Conservation (phyloP, 371 early-diverging fungal genomes). For the Zopfochytrium polystomum region DNA sequence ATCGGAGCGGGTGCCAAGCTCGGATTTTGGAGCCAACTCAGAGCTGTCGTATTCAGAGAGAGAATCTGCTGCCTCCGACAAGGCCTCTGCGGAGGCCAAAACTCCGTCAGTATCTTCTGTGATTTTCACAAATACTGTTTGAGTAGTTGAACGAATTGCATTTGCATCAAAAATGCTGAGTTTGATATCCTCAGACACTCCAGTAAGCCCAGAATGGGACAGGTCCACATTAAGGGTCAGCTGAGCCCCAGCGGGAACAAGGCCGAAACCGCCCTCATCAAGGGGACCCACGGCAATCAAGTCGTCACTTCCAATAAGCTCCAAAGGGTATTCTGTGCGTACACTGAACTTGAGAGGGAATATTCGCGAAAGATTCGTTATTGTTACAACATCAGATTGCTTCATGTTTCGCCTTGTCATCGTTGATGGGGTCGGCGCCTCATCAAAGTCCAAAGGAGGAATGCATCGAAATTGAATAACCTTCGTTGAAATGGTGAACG, state of each 20-base stretch:
- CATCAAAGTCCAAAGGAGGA: slow-evolving; percentile 45
- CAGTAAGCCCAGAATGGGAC: slow-evolving; percentile 55
- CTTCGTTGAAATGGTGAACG: slow-evolving; percentile 63
- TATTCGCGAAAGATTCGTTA: slow-evolving; percentile 63
- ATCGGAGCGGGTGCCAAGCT: slow-evolving; percentile 11
- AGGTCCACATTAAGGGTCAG: slow-evolving; percentile 59
- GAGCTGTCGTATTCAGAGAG: too few species aligned
- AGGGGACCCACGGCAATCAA: slow-evolving; percentile 44
- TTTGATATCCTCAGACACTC: slow-evolving; percentile 77
- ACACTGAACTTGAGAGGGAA: slow-evolving; percentile 68
- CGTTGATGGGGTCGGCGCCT: slow-evolving; percentile 15
- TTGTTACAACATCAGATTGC: slow-evolving; percentile 37
- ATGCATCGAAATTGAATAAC: slow-evolving; percentile 61
- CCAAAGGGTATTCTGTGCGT: slow-evolving; percentile 69
- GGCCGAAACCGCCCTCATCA: slow-evolving; percentile 53
- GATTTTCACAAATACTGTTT: slow-evolving; percentile 64
- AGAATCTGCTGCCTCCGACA: slow-evolving; percentile 12
- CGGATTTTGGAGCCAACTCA: too few species aligned
- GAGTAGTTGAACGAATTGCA: slow-evolving; percentile 60
- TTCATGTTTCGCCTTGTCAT: slow-evolving; percentile 32
- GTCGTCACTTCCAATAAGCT: slow-evolving; percentile 58
- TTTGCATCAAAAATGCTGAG: slow-evolving; percentile 69
- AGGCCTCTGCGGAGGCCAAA: neutral
- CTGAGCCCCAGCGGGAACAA: slow-evolving; percentile 58
- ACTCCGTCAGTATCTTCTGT: slow-evolving; percentile 48